phyloP scores from a whole-genome alignment of 768 basidiomycete genomes.

The Amanita thiersii region DNA sequence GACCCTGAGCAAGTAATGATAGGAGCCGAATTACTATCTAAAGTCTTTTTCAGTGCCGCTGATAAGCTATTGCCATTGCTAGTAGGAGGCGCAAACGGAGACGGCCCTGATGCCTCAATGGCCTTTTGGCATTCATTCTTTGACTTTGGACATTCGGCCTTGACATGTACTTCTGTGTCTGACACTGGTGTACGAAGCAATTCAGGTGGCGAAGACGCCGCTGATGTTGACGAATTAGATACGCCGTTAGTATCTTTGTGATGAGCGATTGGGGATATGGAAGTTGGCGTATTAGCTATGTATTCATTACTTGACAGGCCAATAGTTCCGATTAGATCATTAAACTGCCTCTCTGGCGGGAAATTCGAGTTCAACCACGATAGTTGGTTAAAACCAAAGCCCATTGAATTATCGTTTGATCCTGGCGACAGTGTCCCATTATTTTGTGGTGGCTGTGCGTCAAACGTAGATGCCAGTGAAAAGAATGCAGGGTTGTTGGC shows the following conservation, averaged over 20 bases:
- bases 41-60: conserved; percentile 27
- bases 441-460: conserved; percentile 21
- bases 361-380: conserved; percentile 29
- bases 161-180: conserved; percentile 9
- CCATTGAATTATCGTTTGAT: conserved; percentile 26
- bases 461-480: conserved; percentile 62
- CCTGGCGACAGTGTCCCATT: not conserved
- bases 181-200: conserved; percentile 5
- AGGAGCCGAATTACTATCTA: conserved; percentile 35
- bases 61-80: conserved; percentile 15
- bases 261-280: conserved; percentile 5
- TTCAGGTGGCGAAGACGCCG: conserved; percentile 26
- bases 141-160: conserved; percentile 42
- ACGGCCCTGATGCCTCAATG: conserved; percentile 50
- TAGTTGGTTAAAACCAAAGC: conserved; percentile 37
- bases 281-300: not conserved
- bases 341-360: conserved; percentile 28
- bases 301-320: not conserved
- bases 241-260: conserved; percentile 14
- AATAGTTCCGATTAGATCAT: conserved; percentile 31
- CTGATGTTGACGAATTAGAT: conserved; percentile 26
- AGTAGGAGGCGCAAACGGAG: conserved; percentile 41
- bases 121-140: conserved; percentile 38
- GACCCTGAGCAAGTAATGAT: conserved; percentile 60
- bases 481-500: conserved; percentile 81